These are phyloP conservation scores for Beta macrorhiza DNA, from an alignment of 179 eudicot species.

Conservation along the genomic window DNA sequence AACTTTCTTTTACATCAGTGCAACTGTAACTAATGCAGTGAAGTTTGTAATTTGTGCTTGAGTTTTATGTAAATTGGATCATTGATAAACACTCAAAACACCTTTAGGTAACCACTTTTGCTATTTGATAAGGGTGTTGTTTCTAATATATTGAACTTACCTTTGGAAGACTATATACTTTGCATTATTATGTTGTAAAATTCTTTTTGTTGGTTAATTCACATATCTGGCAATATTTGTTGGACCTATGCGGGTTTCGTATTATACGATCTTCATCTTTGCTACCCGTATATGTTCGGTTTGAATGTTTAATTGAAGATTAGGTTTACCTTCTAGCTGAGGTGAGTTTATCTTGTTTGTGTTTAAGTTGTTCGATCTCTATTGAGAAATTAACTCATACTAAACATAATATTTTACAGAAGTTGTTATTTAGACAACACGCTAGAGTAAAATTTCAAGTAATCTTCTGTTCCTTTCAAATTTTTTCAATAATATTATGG, in stretches of 20 bases:
- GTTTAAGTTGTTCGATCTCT: background rate
- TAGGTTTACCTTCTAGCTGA: background rate
- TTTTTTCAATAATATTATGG: background rate
- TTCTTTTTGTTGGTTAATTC: background rate
- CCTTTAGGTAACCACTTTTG: background rate
- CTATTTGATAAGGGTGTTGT: background rate
- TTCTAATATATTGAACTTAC: background rate
- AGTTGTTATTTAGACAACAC: background rate
- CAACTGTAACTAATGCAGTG: background rate
- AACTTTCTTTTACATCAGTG: background rate
- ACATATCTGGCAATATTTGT: background rate
- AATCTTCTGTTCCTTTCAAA: background rate
- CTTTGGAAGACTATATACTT: background rate
- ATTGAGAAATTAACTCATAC: background rate
- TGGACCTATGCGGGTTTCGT: background rate
- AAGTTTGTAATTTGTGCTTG: background rate
- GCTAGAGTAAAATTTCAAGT: constrained; percentile 5
- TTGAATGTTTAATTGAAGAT: background rate
- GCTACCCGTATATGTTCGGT: background rate
- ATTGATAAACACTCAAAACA: background rate
- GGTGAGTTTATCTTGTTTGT: constrained; percentile 6
- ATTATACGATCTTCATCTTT: background rate
- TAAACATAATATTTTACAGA: background rate
- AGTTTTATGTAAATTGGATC: background rate
- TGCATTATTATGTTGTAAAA: background rate